Percentiles rank a stretch among this genome's conserved stretches.
Conservation (phyloP, 768 basidiomycete species). For the Candolleomyces aberdarensis region DNA sequence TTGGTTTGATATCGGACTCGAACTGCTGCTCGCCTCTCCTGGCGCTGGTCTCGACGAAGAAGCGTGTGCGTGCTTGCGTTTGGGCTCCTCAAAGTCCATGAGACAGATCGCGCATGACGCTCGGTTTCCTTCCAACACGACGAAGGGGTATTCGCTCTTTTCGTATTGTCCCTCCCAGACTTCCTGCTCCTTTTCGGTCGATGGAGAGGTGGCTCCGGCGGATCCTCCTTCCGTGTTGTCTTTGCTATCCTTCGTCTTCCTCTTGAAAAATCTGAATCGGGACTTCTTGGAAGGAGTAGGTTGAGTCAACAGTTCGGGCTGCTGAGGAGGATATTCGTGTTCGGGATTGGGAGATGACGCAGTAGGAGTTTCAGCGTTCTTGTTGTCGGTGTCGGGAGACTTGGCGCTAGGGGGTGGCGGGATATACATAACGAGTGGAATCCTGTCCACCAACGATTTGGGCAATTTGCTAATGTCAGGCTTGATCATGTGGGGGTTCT, state of each 20-base stretch:
- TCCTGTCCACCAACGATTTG: constrained; percentile 67
- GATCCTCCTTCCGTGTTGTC: background rate
- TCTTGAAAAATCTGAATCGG: constrained; percentile 53
- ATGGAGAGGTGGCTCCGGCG: background rate
- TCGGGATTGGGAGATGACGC: constrained; percentile 37
- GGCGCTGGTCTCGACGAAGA: background rate
- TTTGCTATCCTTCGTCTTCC: constrained; percentile 18
- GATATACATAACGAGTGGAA: constrained; percentile 84
- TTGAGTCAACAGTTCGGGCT: constrained; percentile 17
- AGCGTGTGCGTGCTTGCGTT: constrained; percentile 20
- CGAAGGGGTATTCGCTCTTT: constrained; percentile 73
- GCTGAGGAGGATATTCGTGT: constrained; percentile 61
- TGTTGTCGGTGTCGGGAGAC: constrained; percentile 27
- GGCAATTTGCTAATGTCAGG: constrained; percentile 78
- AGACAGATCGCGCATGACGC: constrained; percentile 84
- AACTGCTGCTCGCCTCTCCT: background rate
- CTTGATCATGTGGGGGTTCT: constrained; percentile 68
- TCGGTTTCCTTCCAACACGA: constrained; percentile 76
- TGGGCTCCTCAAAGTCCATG: constrained; percentile 80
- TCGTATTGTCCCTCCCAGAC: constrained; percentile 83
- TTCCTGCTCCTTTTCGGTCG: constrained; percentile 28
- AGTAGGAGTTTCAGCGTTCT: constrained; percentile 27
- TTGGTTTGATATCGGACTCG: background rate
- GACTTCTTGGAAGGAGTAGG: constrained; percentile 23
- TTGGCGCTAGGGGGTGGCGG: constrained; percentile 54